A percentile compares a stretch with the other conserved stretches of the same genome.
phyloP scores from a whole-genome alignment of 129 eudicot species.

The Flaveria trinervia region DNA sequence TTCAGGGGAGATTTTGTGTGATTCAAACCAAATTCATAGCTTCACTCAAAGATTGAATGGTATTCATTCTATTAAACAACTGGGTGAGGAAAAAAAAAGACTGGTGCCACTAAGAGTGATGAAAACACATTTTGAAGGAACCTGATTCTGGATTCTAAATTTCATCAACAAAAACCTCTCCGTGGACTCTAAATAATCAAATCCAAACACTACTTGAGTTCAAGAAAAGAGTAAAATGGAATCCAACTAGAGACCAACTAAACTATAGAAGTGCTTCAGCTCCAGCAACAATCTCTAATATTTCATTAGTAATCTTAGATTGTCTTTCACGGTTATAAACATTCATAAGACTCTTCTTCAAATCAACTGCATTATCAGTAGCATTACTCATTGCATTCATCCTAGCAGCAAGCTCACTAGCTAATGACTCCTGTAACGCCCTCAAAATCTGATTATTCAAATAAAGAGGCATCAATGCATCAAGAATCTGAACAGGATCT shows the following conservation, averaged over 20 bases:
- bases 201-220: constrained; percentile 7
- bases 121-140: too few species aligned
- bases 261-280: constrained; percentile 60
- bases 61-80: neutral
- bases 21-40: neutral
- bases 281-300: constrained; percentile 80
- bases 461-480: constrained; percentile 90
- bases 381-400: constrained; percentile 93
- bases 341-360: constrained; percentile 52
- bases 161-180: neutral
- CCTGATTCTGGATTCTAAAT: neutral
- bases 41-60: neutral
- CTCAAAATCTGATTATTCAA: constrained; percentile 85
- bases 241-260: constrained; percentile 4
- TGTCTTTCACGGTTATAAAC: constrained; percentile 75
- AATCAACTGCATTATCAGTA: constrained; percentile 70
- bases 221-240: neutral
- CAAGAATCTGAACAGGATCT: constrained; percentile 88
- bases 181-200: neutral
- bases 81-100: neutral
- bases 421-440: constrained; percentile 84
- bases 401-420: constrained; percentile 87
- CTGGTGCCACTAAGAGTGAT: neutral
- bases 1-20: neutral
- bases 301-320: constrained; percentile 73